These are phyloP conservation scores for Phalaenopsis aphrodite DNA, from an alignment of 106 monocot species.

Conservation along the genomic window DNA sequence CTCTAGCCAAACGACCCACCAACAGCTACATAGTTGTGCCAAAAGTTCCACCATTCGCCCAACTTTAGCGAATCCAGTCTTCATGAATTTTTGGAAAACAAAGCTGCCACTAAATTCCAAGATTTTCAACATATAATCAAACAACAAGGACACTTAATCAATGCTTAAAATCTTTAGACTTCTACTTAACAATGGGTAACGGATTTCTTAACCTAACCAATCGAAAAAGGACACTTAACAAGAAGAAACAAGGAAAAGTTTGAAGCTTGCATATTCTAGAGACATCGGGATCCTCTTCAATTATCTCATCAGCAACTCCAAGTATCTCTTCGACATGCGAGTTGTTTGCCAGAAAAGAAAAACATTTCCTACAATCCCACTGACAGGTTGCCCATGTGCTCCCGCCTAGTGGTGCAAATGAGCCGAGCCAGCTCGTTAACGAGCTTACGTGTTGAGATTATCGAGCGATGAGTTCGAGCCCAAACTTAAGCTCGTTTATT, in stretches of 20 bases:
- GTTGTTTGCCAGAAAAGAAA: slow-evolving; percentile 66
- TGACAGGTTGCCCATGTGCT: slow-evolving; percentile 29
- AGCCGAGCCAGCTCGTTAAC: too few species aligned
- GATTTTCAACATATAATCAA: neutral
- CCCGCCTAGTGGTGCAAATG: too few species aligned
- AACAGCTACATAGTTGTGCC: too few species aligned
- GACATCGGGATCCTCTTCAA: slow-evolving; percentile 74
- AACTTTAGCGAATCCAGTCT: neutral
- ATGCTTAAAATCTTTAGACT: neutral
- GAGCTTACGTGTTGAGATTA: too few species aligned
- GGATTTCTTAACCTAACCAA: neutral
- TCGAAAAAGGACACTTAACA: too few species aligned
- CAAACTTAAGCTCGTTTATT: too few species aligned
- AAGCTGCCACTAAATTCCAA: neutral
- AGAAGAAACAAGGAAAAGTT: neutral
- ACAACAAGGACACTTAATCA: neutral
- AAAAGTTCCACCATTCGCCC: neutral
- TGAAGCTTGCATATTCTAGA: slow-evolving; percentile 61
- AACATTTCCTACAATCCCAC: slow-evolving; percentile 66
- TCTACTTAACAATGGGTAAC: neutral
- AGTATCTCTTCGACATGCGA: slow-evolving; percentile 92
- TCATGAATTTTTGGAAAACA: neutral
- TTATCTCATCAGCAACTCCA: slow-evolving; percentile 80
- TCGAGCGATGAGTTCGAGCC: too few species aligned
- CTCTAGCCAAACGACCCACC: too few species aligned